Evolutionary conservation across 139 green algal species (phyloP), one percentile per base, ranked within the genome.

Genomic region (Yamagishiella unicocca): DNA sequence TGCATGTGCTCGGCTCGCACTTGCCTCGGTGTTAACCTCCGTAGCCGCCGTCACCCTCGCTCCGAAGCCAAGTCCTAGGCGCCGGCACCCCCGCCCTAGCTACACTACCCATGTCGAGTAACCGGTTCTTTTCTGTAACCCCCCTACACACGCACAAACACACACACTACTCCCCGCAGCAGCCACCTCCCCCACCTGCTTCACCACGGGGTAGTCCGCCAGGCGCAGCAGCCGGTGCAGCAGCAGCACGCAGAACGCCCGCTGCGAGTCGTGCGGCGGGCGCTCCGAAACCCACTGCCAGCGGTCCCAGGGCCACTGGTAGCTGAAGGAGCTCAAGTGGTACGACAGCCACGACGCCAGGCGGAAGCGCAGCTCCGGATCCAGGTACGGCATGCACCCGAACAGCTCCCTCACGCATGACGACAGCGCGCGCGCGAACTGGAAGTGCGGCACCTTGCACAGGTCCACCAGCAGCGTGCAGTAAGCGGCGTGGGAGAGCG

Each of bases 311-410:
- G 96, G 96, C 97, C 97, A 99, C 87, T 95, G 78, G 85, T 95
- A 98, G 31, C 96, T 85, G 71, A 97, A 97, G 90, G 97, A 97
- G 76, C 90, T 96, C 45, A 98, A 90, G 92, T 98, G 97, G 91
- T 97, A 97, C n/a, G 95, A 92, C 70, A 98, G 93, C 96, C 96
- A 99, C 24, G 95, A 90, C 6, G 94, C 90, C 64, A 98, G 75
- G 45, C 95, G 92, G 17, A 61, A 38, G 40, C 88, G 84, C 71
- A 97, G 93, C 89, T 97, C 92, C 1, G 95, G 93, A 85, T 98
- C 96, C 91, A 97, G 91, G 50, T 84, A 61, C 21, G 62, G 61
- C 82, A 93, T 68, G 24, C 93, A 85, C 9, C 84, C 87, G 87
- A 97, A 96, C 75, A 85, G 89, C 82, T 96, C 93, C 25, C 95